phyloP scores from a whole-genome alignment of 495 filamentous ascomycete species.

The Aspergillus incahuasiensis region DNA sequence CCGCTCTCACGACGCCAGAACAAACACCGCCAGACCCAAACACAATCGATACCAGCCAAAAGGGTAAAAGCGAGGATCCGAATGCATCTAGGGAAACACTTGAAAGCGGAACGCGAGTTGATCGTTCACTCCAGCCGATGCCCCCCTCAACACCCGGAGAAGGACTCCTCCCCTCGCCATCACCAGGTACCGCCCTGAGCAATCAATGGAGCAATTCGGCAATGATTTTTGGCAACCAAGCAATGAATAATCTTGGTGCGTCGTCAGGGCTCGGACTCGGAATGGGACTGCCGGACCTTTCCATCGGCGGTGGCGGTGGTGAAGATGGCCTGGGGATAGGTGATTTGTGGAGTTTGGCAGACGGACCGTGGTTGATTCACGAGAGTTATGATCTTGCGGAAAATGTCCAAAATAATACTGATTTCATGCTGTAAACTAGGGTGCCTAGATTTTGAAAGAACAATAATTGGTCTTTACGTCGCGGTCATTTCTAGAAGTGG shows the following conservation, averaged over 20 bases:
- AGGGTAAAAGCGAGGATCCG: neutral
- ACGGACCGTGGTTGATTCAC: conserved; percentile 41
- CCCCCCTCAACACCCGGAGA: conserved; percentile 2
- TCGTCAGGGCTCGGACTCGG: neutral
- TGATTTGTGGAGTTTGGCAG: conserved; percentile 40
- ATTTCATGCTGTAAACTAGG: neutral
- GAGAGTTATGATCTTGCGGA: conserved; percentile 21
- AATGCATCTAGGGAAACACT: neutral
- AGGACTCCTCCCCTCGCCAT: neutral
- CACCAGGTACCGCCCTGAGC: neutral
- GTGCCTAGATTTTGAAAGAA: neutral
- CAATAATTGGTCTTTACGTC: neutral
- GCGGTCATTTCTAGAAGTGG: neutral
- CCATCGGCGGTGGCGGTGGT: neutral
- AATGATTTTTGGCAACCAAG: conserved; percentile 12
- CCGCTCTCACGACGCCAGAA: conserved; percentile 26
- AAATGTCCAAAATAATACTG: neutral
- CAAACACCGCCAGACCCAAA: neutral
- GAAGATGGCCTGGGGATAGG: conserved; percentile 13
- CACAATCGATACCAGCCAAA: neutral
- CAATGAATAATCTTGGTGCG: conserved; percentile 4
- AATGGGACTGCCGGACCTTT: neutral
- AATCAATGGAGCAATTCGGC: conserved; percentile 9
- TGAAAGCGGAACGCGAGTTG: neutral
- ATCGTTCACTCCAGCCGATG: neutral